Evolutionary conservation across 2,329 filamentous ascomycete genomes (phyloP).

Genomic region (Pseudogymnoascus sp.): DNA sequence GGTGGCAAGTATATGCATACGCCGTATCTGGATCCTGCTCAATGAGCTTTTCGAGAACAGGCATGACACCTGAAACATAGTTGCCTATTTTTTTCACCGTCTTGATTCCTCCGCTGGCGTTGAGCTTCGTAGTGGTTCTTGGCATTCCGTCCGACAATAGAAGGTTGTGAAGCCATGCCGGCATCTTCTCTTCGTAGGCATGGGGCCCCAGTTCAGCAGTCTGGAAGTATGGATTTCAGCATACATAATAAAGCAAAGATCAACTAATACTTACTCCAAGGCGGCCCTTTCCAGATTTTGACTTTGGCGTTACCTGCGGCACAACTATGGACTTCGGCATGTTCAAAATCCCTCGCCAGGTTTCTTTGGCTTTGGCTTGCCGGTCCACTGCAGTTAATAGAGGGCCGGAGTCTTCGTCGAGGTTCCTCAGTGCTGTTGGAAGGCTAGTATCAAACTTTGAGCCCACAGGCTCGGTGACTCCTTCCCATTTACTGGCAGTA

Average conservation of each 20-base stretch:
- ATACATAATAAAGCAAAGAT: constrained; percentile 8
- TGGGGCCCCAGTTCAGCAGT: constrained; percentile 61
- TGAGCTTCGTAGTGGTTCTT: constrained; percentile 43
- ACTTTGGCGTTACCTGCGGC: not conserved
- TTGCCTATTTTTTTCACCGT: constrained; percentile 38
- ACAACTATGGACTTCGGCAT: constrained; percentile 21
- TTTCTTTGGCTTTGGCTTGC: constrained; percentile 20
- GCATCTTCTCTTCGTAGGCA: constrained; percentile 68
- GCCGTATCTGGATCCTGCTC: constrained; percentile 55
- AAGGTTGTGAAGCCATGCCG: constrained; percentile 54
- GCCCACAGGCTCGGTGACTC: not conserved
- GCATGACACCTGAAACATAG: constrained; percentile 46
- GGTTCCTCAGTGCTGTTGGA: constrained; percentile 19
- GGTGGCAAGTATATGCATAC: constrained; percentile 72
- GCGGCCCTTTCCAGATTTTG: constrained; percentile 16
- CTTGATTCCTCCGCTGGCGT: constrained; percentile 34
- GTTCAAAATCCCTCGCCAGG: constrained; percentile 27
- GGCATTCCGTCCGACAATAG: constrained; percentile 52
- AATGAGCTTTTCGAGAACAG: constrained; percentile 54
- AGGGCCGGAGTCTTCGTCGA: constrained; percentile 14
- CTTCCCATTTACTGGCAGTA: constrained; percentile 8
- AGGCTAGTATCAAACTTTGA: constrained; percentile 20
- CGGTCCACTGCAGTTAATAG: constrained; percentile 12
- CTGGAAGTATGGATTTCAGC: constrained; percentile 18
- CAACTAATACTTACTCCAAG: constrained; percentile 27